phyloP scores from a whole-genome alignment of 2,329 filamentous ascomycete species.

The Aspergillus latus region DNA sequence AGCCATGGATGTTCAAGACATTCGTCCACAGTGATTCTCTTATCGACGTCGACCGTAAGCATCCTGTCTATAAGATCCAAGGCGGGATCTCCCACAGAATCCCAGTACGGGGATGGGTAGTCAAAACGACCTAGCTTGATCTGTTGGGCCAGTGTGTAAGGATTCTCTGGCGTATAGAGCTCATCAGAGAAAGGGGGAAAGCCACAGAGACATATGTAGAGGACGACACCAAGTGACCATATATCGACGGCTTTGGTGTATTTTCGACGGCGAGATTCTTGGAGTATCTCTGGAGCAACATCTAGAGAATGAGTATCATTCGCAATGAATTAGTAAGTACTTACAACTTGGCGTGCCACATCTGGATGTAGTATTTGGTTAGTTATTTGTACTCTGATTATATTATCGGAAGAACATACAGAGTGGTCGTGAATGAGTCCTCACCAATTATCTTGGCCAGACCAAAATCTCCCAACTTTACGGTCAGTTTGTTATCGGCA shows the following conservation, averaged over 20 bases:
- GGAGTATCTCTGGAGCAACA: constrained; percentile 91
- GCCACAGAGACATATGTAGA: constrained; percentile 95
- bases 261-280: constrained; percentile 74
- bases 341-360: constrained; percentile 86
- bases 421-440: constrained; percentile 93
- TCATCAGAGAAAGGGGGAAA: constrained; percentile 98
- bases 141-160: constrained; percentile 82
- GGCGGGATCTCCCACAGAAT: constrained; percentile 79
- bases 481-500: constrained; percentile 76
- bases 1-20: constrained; percentile 92
- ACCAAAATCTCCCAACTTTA: constrained; percentile 95
- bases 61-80: constrained; percentile 92
- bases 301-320: constrained; percentile 49
- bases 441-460: constrained; percentile 98
- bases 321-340: constrained; percentile 23
- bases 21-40: constrained; percentile 83
- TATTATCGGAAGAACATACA: constrained; percentile 52
- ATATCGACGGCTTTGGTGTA: constrained; percentile 96
- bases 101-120: constrained; percentile 96
- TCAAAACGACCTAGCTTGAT: constrained; percentile 87
- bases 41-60: constrained; percentile 82
- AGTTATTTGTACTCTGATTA: not conserved
- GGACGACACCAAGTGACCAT: constrained; percentile 95
- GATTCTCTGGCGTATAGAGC: constrained; percentile 75
- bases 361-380: constrained; percentile 28